Evolutionary conservation across 2,329 filamentous ascomycete species (phyloP), one percentile per base, ranked within the genome.

Genomic region (Hymenoscyphus fraxineus): DNA sequence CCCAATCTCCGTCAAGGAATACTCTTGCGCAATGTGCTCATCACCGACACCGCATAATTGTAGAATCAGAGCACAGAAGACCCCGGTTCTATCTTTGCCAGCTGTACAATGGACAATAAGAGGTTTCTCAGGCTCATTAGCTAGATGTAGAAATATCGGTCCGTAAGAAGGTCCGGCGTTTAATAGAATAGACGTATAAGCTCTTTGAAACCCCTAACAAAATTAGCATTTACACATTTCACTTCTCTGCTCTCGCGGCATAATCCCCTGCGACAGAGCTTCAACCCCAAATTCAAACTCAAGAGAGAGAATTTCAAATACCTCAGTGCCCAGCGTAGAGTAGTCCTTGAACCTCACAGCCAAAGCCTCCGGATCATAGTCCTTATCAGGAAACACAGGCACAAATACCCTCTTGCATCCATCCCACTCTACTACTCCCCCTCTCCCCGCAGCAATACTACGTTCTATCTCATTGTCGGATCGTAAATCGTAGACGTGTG

Each of bases 11-110:
- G 88, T 91, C 10, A 91, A 78, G 16, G 82, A 79, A 74, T 93
- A 93, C 74, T 93, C 90, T 10, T 82, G 76, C 0, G 87, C 88
- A n/a, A 91, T 81, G 3, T 77, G 73, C 40, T 83, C 78, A 67
- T 86, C 81, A 1, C 80, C 76, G 0, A 91, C 86, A 3, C 87
- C 86, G 9, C 86, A 86, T 35, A 92, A 79, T 32, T 83, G 77
- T 47, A 92, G 79, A 9, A 93, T 74, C 51, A 93, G 70, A 2
- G 88, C 90, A 59, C 85, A 84, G 56, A 92, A 77, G 4, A 93
- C 82, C 1, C 90, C 90, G 0, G 90, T 93, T 55, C 90, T 82
- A 74, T 93, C 90, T 76, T 93, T 93, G 13, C 90, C 90, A 0
- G 88, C 89, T 0, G 89, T 90, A 75, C 90, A 93, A 73, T 93